Evolutionary conservation across 768 basidiomycete species (phyloP).

Genomic region (Serendipita sp.): DNA sequence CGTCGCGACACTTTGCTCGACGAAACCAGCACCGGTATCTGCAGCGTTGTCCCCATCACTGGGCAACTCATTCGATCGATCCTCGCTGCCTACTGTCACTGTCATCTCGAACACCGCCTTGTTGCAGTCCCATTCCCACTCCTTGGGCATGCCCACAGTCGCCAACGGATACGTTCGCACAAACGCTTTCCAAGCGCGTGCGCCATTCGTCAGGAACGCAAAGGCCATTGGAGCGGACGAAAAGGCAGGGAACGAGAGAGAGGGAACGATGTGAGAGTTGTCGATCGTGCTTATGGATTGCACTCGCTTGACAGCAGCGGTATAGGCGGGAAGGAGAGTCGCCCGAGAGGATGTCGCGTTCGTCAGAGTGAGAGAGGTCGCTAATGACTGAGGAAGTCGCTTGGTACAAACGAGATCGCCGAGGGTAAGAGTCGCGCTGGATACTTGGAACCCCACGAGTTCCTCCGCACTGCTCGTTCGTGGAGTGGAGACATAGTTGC

Average conservation of each 20-base stretch:
- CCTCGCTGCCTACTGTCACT: constrained; percentile 46
- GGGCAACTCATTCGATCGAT: constrained; percentile 23
- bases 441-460: neutral
- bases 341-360: neutral
- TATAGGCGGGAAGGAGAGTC: neutral
- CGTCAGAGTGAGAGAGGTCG: neutral
- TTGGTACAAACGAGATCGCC: neutral
- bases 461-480: neutral
- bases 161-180: constrained; percentile 68
- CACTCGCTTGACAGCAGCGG: neutral
- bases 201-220: constrained; percentile 69
- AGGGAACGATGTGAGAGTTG: neutral
- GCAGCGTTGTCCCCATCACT: constrained; percentile 10
- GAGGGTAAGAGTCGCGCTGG: neutral
- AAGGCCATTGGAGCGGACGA: constrained; percentile 22
- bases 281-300: neutral
- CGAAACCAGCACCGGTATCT: constrained; percentile 9
- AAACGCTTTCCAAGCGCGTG: constrained; percentile 74
- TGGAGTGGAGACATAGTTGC: too few species aligned
- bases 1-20: constrained; percentile 38
- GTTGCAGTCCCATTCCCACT: constrained; percentile 61
- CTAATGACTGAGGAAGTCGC: neutral
- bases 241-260: neutral
- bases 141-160: constrained; percentile 48
- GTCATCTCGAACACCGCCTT: constrained; percentile 55